Conservation (phyloP, 2,329 filamentous ascomycete genomes). For the Bipolaris zeicola region DNA sequence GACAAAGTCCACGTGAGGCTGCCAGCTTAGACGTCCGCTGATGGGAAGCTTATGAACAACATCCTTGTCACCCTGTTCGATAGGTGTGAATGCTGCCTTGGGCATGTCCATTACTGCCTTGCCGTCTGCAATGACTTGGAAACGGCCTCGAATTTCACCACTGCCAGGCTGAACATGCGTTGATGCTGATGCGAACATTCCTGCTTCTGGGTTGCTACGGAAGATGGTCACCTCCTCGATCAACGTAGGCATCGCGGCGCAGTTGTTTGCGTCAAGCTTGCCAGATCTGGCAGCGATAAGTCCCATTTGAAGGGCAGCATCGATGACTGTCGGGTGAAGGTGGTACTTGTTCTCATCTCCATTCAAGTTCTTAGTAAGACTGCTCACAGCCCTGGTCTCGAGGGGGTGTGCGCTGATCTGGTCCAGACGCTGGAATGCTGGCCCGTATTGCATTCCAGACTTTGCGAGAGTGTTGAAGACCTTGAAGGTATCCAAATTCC, state of each 20-base stretch:
- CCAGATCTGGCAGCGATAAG: neutral
- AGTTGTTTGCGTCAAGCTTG: neutral
- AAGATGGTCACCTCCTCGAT: neutral
- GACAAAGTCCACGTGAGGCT: neutral
- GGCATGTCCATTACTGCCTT: neutral
- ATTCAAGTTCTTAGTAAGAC: neutral
- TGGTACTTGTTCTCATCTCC: neutral
- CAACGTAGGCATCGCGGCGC: neutral
- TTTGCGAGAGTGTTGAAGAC: neutral
- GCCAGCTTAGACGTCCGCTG: neutral
- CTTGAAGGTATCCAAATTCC: neutral
- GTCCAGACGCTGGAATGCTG: slow-evolving; percentile 1
- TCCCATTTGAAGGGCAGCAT: neutral
- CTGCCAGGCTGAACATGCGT: neutral
- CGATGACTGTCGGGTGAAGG: neutral
- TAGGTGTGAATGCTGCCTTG: neutral
- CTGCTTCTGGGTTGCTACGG: neutral
- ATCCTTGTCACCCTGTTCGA: neutral
- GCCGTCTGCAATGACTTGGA: neutral
- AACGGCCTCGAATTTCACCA: neutral
- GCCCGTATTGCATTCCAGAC: neutral
- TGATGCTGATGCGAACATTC: neutral
- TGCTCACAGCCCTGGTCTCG: neutral
- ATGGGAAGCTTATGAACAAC: neutral
- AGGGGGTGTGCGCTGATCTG: neutral